Evolutionary conservation across 371 early-diverging fungal species (phyloP).

Genomic region (Encephalitozoon romaleae): DNA sequence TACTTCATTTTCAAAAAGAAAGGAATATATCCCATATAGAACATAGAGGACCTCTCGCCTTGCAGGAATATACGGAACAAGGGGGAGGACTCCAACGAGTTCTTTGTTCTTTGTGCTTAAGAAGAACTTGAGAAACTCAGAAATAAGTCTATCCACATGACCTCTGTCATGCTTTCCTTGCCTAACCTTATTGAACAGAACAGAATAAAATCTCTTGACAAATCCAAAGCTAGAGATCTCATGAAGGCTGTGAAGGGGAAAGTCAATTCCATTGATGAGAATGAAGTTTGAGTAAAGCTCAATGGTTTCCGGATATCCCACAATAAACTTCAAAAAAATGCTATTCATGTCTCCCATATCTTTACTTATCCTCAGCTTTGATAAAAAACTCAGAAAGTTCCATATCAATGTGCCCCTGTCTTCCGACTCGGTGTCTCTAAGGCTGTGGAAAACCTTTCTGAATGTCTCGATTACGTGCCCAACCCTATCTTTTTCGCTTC

Average conservation of each 20-base stretch:
- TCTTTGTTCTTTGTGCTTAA: background rate
- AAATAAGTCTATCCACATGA: background rate
- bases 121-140: conserved; percentile 18
- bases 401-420: background rate
- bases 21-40: conserved; percentile 1
- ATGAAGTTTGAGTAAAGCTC: background rate
- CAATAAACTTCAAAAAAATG: background rate
- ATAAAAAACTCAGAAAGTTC: background rate
- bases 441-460: background rate
- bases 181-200: conserved; percentile 5
- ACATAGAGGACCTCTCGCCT: background rate
- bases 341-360: background rate
- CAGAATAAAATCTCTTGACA: background rate
- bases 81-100: background rate
- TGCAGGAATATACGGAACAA: conserved; percentile 13
- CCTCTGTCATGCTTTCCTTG: background rate
- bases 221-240: background rate
- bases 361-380: background rate
- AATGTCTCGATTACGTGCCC: background rate
- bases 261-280: background rate
- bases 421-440: background rate
- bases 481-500: background rate
- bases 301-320: conserved; percentile 5
- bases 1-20: background rate
- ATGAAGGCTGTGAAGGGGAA: conserved; percentile 16